Evolutionary conservation across 352 stramenopile species (phyloP).

Genomic region (Globisporangium acanthophoron): DNA sequence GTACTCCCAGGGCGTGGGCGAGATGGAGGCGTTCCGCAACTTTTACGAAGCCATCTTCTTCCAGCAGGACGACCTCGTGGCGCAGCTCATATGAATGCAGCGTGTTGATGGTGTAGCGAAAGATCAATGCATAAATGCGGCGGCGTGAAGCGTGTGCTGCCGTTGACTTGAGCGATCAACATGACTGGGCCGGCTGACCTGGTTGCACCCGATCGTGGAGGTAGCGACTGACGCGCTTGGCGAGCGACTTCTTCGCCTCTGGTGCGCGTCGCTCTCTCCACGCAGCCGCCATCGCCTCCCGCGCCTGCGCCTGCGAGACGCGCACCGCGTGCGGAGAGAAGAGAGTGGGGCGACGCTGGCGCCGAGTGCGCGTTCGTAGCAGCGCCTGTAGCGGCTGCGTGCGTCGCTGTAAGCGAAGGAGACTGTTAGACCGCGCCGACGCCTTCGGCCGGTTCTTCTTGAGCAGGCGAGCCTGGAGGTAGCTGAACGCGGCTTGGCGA

Average conservation of each 20-base stretch:
- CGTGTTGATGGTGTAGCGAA: not conserved
- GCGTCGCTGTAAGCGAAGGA: slow-evolving; percentile 12
- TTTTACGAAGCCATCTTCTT: slow-evolving; percentile 86
- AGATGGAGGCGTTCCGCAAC: slow-evolving; percentile 77
- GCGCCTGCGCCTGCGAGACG: not conserved
- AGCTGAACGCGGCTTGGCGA: slow-evolving; percentile 13
- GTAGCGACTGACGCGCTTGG: too few species aligned
- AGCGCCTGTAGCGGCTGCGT: slow-evolving; percentile 3
- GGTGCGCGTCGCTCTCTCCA: not conserved
- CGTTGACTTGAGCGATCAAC: not conserved
- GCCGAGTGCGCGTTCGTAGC: not conserved
- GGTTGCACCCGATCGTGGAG: too few species aligned
- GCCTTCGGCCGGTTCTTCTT: slow-evolving; percentile 15
- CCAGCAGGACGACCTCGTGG: slow-evolving; percentile 38
- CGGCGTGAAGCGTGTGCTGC: not conserved
- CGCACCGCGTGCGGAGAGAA: not conserved
- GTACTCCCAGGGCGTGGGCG: slow-evolving; percentile 71
- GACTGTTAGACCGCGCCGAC: slow-evolving; percentile 13
- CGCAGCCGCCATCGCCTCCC: slow-evolving; percentile 1
- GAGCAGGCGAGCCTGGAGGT: slow-evolving; percentile 15
- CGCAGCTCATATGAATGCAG: slow-evolving; percentile 27
- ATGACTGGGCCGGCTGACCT: too few species aligned
- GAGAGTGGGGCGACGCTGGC: not conserved
- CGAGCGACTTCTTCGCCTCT: not conserved
- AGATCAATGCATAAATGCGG: not conserved